Conservation (phyloP, 2,329 filamentous ascomycete genomes). For the Microdochium trichocladiopsis region DNA sequence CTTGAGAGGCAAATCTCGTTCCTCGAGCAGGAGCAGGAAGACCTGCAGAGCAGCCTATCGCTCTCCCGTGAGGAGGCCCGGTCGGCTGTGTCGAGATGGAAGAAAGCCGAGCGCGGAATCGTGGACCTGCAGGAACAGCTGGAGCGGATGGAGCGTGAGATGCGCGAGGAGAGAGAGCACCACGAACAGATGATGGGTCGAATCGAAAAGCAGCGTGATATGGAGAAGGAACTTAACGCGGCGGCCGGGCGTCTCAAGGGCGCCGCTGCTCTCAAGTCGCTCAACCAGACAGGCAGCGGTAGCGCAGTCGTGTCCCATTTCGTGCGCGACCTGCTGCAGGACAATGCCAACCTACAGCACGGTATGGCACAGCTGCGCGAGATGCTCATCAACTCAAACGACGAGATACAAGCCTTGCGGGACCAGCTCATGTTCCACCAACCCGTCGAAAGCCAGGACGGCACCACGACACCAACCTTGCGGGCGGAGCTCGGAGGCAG, state of each 20-base stretch:
- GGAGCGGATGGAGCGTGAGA: conserved; percentile 80
- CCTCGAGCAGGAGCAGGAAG: conserved; percentile 75
- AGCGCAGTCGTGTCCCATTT: conserved; percentile 86
- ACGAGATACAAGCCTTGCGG: conserved; percentile 82
- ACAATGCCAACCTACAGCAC: conserved; percentile 89
- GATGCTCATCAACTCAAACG: conserved; percentile 84
- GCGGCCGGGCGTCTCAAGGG: conserved; percentile 77
- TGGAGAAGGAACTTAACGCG: conserved; percentile 75
- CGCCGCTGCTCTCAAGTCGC: conserved; percentile 63
- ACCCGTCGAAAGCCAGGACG: conserved; percentile 38
- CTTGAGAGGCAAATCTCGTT: conserved; percentile 74
- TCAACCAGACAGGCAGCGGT: conserved; percentile 50
- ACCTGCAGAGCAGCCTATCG: conserved; percentile 60
- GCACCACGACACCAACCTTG: conserved; percentile 45
- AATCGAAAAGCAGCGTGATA: conserved; percentile 75
- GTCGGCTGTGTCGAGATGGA: conserved; percentile 76
- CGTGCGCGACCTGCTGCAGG: conserved; percentile 88
- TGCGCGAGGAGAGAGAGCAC: conserved; percentile 69
- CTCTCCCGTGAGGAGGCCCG: conserved; percentile 68
- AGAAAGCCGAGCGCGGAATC: conserved; percentile 74
- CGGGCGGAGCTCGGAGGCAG: conserved; percentile 62
- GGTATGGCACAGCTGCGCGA: conserved; percentile 88
- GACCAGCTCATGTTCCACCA: conserved; percentile 78
- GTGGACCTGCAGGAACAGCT: conserved; percentile 78
- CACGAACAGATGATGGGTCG: conserved; percentile 75